phyloP scores from a whole-genome alignment of 129 eudicot genomes.

The Dittrichia graveolens region DNA sequence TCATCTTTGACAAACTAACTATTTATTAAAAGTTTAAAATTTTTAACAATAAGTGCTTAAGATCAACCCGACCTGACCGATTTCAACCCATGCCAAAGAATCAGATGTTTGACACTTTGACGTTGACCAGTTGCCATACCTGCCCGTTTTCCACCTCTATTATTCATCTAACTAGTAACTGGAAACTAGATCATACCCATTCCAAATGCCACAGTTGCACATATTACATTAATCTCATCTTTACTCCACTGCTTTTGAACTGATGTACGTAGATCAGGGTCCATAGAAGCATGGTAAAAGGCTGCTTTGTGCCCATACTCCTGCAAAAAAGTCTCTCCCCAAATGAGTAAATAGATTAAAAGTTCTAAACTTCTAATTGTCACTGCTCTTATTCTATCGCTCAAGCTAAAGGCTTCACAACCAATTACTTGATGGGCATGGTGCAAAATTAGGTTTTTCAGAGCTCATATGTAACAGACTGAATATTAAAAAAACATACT shows the following conservation, averaged over 20 bases:
- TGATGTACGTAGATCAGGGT: constrained; percentile 67
- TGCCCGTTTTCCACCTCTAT: background rate
- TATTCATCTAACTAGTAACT: constrained; percentile 30
- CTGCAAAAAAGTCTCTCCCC: constrained; percentile 44
- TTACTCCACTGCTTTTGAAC: constrained; percentile 95
- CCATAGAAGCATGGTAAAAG: constrained; percentile 97
- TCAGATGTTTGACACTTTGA: too few relatives aligned
- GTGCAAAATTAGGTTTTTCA: background rate
- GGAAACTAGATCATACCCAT: constrained; percentile 66
- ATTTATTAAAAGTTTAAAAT: background rate
- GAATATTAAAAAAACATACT: background rate
- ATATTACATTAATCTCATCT: constrained; percentile 87
- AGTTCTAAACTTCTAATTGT: constrained; percentile 11
- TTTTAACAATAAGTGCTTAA: background rate
- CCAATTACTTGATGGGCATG: too few relatives aligned
- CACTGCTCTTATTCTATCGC: constrained; percentile 16
- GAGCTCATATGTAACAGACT: background rate
- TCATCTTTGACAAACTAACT: background rate
- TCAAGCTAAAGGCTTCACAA: constrained; percentile 9
- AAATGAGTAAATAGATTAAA: constrained; percentile 22
- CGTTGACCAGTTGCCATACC: background rate
- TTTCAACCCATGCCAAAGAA: background rate
- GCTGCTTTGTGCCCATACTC: constrained; percentile 89
- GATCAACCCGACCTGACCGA: background rate
- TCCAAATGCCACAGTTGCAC: constrained; percentile 99